phyloP scores from a whole-genome alignment of 352 stramenopile genomes.

The Pythium vanterpoolii region DNA sequence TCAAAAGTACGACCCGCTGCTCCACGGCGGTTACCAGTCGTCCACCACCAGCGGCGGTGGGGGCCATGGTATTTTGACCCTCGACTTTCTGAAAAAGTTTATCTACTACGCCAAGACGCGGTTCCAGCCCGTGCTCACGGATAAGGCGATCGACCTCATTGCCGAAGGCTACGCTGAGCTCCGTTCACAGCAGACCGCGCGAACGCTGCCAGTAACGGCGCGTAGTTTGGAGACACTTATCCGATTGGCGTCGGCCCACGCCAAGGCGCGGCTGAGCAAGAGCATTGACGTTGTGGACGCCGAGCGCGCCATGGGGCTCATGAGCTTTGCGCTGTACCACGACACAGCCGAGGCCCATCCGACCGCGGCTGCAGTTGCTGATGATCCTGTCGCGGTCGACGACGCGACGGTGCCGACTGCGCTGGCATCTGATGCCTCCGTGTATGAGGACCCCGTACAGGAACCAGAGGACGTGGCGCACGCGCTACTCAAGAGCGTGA shows the following conservation, averaged over 20 bases:
- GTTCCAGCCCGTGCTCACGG: slow-evolving; percentile 82
- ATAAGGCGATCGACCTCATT: slow-evolving; percentile 92
- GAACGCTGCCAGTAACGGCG: slow-evolving; percentile 95
- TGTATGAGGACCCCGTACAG: slow-evolving; percentile 17
- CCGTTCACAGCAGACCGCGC: slow-evolving; percentile 91
- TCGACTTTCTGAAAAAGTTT: slow-evolving; percentile 99
- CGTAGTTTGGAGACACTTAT: slow-evolving; percentile 99
- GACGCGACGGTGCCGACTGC: slow-evolving; percentile 10
- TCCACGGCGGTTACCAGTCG: slow-evolving; percentile 74
- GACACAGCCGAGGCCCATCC: slow-evolving; percentile 71
- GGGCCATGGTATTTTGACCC: slow-evolving; percentile 85
- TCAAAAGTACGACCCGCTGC: slow-evolving; percentile 88
- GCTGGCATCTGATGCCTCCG: not conserved
- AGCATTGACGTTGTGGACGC: slow-evolving; percentile 82
- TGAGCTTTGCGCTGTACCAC: slow-evolving; percentile 98
- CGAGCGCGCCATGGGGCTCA: slow-evolving; percentile 92
- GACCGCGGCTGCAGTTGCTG: slow-evolving; percentile 1
- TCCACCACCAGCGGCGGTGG: slow-evolving; percentile 29
- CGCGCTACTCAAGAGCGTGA: slow-evolving; percentile 10
- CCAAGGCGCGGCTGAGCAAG: slow-evolving; percentile 93
- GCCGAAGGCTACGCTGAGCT: slow-evolving; percentile 97
- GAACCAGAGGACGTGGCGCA: slow-evolving; percentile 22
- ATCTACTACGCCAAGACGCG: slow-evolving; percentile 98
- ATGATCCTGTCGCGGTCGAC: slow-evolving; percentile 11
- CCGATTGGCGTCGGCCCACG: slow-evolving; percentile 96